A percentile compares a stretch with the other conserved stretches of the same genome.
These are phyloP conservation scores for Penicillium sp. DNA, from an alignment of 2,329 filamentous ascomycete species.

Conservation along the genomic window DNA sequence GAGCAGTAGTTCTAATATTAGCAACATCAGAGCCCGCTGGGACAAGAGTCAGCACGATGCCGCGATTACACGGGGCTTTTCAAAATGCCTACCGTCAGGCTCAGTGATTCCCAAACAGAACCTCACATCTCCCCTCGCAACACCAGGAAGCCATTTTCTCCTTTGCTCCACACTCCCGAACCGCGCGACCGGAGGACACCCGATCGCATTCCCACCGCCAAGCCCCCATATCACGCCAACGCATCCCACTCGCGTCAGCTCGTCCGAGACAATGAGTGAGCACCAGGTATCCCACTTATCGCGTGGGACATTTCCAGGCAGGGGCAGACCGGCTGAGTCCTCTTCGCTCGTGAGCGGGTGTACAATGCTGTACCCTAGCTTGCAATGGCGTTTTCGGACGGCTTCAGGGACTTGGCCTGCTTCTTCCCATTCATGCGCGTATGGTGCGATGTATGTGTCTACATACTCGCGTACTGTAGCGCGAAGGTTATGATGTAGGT, in stretches of 20 bases:
- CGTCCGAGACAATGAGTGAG: conserved; percentile 57
- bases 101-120: conserved; percentile 69
- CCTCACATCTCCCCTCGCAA: conserved; percentile 60
- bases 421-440: conserved; percentile 66
- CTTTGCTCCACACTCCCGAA: conserved; percentile 64
- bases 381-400: conserved; percentile 41
- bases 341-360: conserved; percentile 40
- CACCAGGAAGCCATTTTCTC: conserved; percentile 58
- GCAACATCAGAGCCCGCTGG: conserved; percentile 65
- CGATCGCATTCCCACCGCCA: conserved; percentile 63
- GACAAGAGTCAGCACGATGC: conserved; percentile 10
- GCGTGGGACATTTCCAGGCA: conserved; percentile 50
- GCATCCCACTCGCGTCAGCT: conserved; percentile 57
- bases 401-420: conserved; percentile 54
- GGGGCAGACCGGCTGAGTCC: conserved; percentile 42
- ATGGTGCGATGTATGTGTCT: conserved; percentile 59
- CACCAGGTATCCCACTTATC: conserved; percentile 61
- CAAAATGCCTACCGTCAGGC: conserved; percentile 53
- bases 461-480: conserved; percentile 61
- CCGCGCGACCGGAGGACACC: conserved; percentile 64
- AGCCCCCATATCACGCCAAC: conserved; percentile 62
- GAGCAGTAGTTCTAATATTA: conserved; percentile 62
- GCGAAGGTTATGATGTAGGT: conserved; percentile 61
- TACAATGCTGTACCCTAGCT: conserved; percentile 43
- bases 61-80: too few relatives aligned